Evolutionary conservation across 208 protist species (phyloP), one percentile per base, ranked within the genome.

Genomic region (Acanthamoeba rhysodes): DNA sequence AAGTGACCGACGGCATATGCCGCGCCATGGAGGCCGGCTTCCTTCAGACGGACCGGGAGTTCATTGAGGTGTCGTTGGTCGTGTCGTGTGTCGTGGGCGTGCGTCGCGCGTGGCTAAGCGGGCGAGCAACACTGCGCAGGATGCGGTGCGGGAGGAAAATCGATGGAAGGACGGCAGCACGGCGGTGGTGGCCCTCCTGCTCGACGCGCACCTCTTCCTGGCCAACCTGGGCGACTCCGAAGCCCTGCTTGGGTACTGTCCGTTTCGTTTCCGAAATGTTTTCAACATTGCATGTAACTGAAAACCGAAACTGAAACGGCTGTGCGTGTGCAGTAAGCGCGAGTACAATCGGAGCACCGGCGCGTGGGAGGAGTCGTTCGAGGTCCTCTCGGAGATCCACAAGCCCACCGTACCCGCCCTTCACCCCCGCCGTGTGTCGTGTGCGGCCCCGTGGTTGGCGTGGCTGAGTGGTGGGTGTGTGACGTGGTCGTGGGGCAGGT

Each of bases 141-240:
- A 92, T 24, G 85, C 85, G 16, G 48, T 92, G 34, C 4, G 29
- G 57, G 53, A 7, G 12, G 85, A 92, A 12, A 92, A 92, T 24
- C 66, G 12, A 27, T 92, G 85, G 85, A 66, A 70, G 57, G 85
- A 92, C 57, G 85, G 85, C 85, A 74, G 34, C 3, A 92, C 85
- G 55, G 85, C 85, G 4, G 85, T 92, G 2, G 41, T 70, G 9
- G 85, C 55, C 4, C 85, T 92, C n/a, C 22, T 92, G 10, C 85
- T 92, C 20, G 37, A 70, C 29, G 48, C 55, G 18, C 55, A 70
- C 22, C 7, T 92, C 12, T 74, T 92, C 29, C 3, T 92, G 7
- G 85, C 85, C 85, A 92, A 92, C 34, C 4, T 92, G 59, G 85
- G 85, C 45, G 85, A 92, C n/a, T 92, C 85, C 6, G 85, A 92